These are phyloP conservation scores for Coniosporium apollinis DNA, from an alignment of 495 filamentous ascomycete species.

Conservation along the genomic window DNA sequence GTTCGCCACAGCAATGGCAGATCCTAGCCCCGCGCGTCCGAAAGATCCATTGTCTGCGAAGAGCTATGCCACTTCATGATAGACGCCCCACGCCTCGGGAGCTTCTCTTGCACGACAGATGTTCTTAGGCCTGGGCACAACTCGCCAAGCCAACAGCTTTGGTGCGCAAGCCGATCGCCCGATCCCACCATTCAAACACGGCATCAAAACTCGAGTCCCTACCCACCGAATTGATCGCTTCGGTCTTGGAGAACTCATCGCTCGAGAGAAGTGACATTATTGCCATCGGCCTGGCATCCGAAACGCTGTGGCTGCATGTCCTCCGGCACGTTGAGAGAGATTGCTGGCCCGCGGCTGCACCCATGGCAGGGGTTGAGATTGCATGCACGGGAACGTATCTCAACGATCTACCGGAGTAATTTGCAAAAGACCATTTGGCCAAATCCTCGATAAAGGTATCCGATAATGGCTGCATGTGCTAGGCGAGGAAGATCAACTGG, in stretches of 20 bases:
- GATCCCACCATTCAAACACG: neutral
- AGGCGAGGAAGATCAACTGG: too few species aligned
- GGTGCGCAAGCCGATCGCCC: too few species aligned
- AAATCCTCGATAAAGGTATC: too few species aligned
- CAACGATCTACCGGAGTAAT: neutral
- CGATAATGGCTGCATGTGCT: too few species aligned
- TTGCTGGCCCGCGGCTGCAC: neutral
- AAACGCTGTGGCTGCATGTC: neutral
- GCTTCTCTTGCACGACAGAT: too few species aligned
- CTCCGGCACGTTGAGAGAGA: neutral
- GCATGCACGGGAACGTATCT: neutral
- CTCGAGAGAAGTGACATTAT: neutral
- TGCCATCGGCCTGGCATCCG: neutral
- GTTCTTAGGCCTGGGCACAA: too few species aligned
- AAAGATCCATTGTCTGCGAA: too few species aligned
- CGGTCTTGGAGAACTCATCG: neutral
- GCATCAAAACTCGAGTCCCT: neutral
- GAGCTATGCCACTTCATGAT: too few species aligned
- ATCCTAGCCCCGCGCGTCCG: too few species aligned
- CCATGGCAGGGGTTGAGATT: neutral
- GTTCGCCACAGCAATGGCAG: too few species aligned
- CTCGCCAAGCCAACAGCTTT: neutral
- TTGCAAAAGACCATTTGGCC: neutral
- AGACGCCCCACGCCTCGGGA: too few species aligned
- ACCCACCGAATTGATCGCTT: neutral